phyloP scores from a whole-genome alignment of 257 asterid species.

The Pogostemon cablin region DNA sequence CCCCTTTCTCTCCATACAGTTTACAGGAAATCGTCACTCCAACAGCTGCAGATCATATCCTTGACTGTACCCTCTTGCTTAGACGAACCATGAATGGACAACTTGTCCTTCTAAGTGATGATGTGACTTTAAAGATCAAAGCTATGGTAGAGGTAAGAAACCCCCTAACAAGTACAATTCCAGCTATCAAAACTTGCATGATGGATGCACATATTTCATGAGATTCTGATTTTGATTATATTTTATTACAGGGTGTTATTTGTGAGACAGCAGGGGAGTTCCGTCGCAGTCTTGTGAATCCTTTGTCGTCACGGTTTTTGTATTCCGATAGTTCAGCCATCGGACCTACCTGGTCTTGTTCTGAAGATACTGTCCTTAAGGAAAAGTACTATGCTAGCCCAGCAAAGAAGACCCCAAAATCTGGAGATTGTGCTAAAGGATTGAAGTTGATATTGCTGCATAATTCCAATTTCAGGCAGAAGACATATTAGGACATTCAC shows the following conservation, averaged over 20 bases:
- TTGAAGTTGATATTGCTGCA: slow-evolving; percentile 79
- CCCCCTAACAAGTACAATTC: neutral
- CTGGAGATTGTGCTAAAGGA: slow-evolving; percentile 61
- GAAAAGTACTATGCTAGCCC: slow-evolving; percentile 66
- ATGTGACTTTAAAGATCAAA: slow-evolving; percentile 75
- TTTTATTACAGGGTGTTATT: slow-evolving; percentile 58
- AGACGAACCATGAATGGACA: slow-evolving; percentile 51
- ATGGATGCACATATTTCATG: no score
- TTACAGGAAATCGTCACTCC: slow-evolving; percentile 72
- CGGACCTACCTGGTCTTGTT: slow-evolving; percentile 73
- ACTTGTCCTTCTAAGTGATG: slow-evolving; percentile 76
- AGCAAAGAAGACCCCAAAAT: slow-evolving; percentile 38
- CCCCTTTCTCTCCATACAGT: slow-evolving; percentile 62
- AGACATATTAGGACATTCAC: slow-evolving; percentile 4
- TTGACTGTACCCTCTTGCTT: slow-evolving; percentile 63
- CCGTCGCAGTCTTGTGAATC: slow-evolving; percentile 67
- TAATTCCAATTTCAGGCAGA: slow-evolving; percentile 59
- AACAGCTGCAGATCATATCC: slow-evolving; percentile 83
- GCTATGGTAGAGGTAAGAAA: slow-evolving; percentile 93
- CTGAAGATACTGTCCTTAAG: slow-evolving; percentile 61
- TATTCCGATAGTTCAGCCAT: slow-evolving; percentile 66
- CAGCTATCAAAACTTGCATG: no score
- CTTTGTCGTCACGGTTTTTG: slow-evolving; percentile 67
- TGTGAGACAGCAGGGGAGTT: slow-evolving; percentile 79
- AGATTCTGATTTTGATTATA: neutral